Conservation (phyloP, 805 yeast species). For the Dipodascopsis uninucleata region DNA sequence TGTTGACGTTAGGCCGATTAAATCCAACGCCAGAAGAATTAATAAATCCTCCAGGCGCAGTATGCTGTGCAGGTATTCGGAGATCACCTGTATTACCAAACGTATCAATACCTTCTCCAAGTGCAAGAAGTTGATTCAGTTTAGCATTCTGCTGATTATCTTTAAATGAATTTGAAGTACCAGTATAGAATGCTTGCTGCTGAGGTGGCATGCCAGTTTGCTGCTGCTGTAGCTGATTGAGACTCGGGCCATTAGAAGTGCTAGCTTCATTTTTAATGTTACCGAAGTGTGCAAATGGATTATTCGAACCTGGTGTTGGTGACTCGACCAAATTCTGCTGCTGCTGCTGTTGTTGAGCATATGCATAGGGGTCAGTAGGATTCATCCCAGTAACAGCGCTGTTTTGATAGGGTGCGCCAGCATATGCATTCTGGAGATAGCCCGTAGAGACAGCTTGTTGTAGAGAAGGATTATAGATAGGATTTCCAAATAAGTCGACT, state of each 20-base stretch:
- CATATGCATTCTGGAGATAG: constrained; percentile 23
- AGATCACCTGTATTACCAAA: constrained; percentile 82
- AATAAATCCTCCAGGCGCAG: constrained; percentile 73
- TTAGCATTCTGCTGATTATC: constrained; percentile 48
- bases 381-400: no score
- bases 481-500: constrained; percentile 7
- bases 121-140: constrained; percentile 71
- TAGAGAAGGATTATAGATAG: constrained; percentile 1
- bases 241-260: constrained; percentile 1
- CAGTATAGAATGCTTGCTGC: constrained; percentile 19
- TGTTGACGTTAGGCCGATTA: constrained; percentile 28
- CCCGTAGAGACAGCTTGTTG: constrained; percentile 27
- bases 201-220: constrained; percentile 32
- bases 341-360: constrained; percentile 42
- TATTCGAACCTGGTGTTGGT: constrained; percentile 1
- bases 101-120: constrained; percentile 90
- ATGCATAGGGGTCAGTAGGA: constrained; percentile 6
- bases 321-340: constrained; percentile 30
- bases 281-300: constrained; percentile 1
- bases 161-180: constrained; percentile 38
- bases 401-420: background rate
- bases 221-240: constrained; percentile 32
- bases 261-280: background rate
- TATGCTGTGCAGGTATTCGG: constrained; percentile 90
- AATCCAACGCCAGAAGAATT: constrained; percentile 92